A percentile compares a stretch with the other conserved stretches of the same genome.
Evolutionary conservation across 2,329 filamentous ascomycete genomes (phyloP).

Genomic region (Trichoderma breve): DNA sequence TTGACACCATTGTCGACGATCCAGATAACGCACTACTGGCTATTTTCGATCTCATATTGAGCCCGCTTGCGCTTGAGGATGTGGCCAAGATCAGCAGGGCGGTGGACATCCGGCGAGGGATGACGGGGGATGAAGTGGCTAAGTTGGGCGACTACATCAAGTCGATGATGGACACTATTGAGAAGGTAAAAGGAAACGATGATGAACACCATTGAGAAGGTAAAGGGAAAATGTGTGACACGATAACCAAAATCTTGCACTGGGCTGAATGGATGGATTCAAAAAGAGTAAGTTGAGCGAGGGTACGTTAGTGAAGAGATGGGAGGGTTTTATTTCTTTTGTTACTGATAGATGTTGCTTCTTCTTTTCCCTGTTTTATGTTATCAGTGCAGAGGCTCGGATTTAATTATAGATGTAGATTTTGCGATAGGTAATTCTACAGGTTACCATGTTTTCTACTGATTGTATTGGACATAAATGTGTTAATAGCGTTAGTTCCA

Average conservation of each 20-base stretch:
- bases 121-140: conserved; percentile 3
- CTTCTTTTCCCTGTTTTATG: neutral
- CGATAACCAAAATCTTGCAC: neutral
- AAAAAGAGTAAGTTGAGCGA: too few species aligned
- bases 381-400: neutral
- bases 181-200: neutral
- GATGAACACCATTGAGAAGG: neutral
- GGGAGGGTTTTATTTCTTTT: neutral
- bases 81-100: neutral
- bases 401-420: neutral
- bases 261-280: too few species aligned
- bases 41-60: neutral
- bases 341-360: neutral
- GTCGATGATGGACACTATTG: neutral
- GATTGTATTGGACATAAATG: too few species aligned
- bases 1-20: conserved; percentile 6
- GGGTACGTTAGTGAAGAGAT: neutral
- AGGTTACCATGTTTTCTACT: neutral
- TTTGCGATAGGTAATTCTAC: neutral
- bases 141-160: neutral
- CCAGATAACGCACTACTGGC: neutral
- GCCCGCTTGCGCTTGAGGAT: neutral
- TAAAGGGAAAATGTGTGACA: conserved; percentile 1
- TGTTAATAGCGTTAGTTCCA: too few species aligned
- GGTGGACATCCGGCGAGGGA: neutral